Conservation (phyloP, 129 eudicot genomes). For the Cynara cardunculus region DNA sequence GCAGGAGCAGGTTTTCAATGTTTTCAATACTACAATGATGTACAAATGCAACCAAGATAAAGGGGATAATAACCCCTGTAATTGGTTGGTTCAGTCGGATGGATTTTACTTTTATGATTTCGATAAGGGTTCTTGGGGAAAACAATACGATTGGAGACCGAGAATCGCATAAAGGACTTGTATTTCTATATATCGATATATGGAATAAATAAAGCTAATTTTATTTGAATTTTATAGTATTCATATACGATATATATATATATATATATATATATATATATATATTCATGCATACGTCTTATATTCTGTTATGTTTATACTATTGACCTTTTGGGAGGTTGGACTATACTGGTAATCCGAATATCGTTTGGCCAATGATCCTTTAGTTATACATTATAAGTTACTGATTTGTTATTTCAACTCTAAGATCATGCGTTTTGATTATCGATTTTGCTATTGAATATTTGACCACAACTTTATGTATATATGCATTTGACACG, state of each 20-base stretch:
- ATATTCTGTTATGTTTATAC: not conserved
- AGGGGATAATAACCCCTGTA: not conserved
- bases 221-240: not conserved
- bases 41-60: not conserved
- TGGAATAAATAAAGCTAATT: not conserved
- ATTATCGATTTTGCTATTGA: not conserved
- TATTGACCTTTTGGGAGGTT: not conserved
- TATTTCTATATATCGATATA: not conserved
- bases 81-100: not conserved
- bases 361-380: not conserved
- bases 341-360: not conserved
- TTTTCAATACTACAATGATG: conserved; percentile 2
- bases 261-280: too few relatives aligned
- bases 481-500: too few relatives aligned
- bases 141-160: not conserved
- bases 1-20: not conserved
- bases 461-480: not conserved
- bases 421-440: not conserved
- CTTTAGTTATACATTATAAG: not conserved
- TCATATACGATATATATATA: not conserved
- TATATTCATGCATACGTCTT: not conserved
- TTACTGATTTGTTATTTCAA: not conserved
- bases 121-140: not conserved
- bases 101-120: conserved; percentile 4
- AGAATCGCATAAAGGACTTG: not conserved